A percentile compares a stretch with the other conserved stretches of the same genome.
Conservation (phyloP, 2,329 filamentous ascomycete species). For the Paraconiothyrium sp. region DNA sequence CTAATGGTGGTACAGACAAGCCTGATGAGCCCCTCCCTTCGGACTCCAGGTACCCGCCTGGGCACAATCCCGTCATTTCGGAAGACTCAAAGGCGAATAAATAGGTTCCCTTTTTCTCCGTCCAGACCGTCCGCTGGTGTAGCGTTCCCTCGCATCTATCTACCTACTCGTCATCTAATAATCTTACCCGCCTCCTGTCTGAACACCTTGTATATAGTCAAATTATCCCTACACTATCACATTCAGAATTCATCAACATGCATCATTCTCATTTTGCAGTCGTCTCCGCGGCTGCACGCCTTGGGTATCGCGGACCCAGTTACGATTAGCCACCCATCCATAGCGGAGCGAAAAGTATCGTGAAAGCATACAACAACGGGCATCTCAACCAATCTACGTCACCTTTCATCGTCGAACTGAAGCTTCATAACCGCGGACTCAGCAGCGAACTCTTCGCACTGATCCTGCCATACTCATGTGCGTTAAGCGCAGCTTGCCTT, state of each 20-base stretch:
- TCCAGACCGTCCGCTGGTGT: not conserved
- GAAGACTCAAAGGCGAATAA: constrained; percentile 59
- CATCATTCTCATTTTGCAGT: not conserved
- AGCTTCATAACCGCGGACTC: too few species aligned
- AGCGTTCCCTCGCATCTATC: not conserved
- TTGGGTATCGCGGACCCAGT: too few species aligned
- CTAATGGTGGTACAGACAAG: constrained; percentile 53
- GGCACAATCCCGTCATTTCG: constrained; percentile 57
- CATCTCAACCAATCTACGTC: too few species aligned
- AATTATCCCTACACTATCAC: not conserved
- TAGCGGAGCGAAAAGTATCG: too few species aligned
- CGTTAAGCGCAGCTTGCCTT: too few species aligned
- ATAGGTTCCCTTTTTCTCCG: constrained; percentile 40
- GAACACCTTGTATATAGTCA: constrained; percentile 3
- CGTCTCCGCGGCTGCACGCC: not conserved
- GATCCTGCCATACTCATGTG: too few species aligned
- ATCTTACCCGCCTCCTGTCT: not conserved
- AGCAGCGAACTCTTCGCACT: too few species aligned
- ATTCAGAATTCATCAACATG: not conserved
- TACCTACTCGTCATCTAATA: constrained; percentile 1
- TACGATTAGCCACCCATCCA: too few species aligned
- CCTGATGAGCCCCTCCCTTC: constrained; percentile 63
- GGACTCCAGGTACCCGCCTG: constrained; percentile 57
- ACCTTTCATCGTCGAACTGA: too few species aligned
- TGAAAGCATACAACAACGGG: too few species aligned